Conservation (phyloP, 148 eudicot species). For the Oxyria digyna region DNA sequence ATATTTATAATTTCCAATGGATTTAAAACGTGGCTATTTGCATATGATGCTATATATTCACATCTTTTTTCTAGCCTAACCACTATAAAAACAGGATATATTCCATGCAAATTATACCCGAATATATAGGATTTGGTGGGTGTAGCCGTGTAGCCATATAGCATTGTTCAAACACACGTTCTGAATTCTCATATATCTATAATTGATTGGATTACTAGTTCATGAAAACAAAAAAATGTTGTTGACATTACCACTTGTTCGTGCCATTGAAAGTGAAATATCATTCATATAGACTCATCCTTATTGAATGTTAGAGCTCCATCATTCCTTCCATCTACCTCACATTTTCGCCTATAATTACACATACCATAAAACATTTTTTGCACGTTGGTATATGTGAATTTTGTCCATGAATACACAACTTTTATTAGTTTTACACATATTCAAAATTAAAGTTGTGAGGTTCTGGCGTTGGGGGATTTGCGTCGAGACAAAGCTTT, state of each 20-base stretch:
- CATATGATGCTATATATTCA: neutral
- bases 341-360: no score
- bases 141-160: no score
- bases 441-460: no score
- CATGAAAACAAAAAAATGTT: neutral
- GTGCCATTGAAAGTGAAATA: neutral
- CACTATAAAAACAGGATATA: neutral
- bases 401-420: no score
- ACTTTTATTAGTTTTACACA: no score
- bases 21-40: neutral
- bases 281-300: no score
- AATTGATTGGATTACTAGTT: neutral
- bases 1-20: no score
- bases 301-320: neutral
- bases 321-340: neutral
- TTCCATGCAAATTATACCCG: neutral
- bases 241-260: neutral
- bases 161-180: neutral
- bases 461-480: no score
- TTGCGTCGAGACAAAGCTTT: no score
- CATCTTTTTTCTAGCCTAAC: neutral
- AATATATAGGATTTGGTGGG: neutral
- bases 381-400: no score
- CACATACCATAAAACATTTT: no score
- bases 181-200: neutral